Base-by-base conservation (phyloP, 805 yeast genomes). In the Barnettozyma pratensis region DNA sequence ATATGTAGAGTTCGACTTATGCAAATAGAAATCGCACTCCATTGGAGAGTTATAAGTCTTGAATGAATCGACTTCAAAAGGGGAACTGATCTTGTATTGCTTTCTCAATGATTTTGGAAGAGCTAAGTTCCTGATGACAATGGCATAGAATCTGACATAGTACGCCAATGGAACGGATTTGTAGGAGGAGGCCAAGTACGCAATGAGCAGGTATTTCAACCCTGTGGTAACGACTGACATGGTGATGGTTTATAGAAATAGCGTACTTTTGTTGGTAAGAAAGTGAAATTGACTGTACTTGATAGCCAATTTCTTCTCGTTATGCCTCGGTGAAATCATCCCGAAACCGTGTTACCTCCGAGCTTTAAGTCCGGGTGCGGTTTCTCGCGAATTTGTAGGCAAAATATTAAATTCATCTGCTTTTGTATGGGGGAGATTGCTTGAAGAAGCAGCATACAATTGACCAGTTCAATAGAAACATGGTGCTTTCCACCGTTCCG, bases 1-100 rank as follows among this genome's bases (percentile, higher is more conserved):
- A 66, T 91, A 92, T 1, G 96, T 85, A 6, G 92, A 81, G 64
- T 92, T 92, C 48, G 85, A 80, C 69, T 91, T 92, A 71, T 91
- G 98, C 42, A 89, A 58, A 61, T 88, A 88, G 70, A 87, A 77
- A 65, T 91, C 97, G 61, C 88, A 81, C 62, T 91, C 97, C 59
- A 86, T 67, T 7, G 86, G 80, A 1, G 92, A 83, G 30, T 85
- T 86, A 51, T 78, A 79, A 0, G 90, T 76, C 26, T 63, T 54
- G 54, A 70, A 70, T 11, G 62, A 57, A 1, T 71, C 60, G 40
- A 75, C 70, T 10, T 71, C 68, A 62, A 83, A 82, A 32, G 56
- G 64, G 27, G 51, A 55, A 48, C 43, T 47, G n/a, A 52, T 36
- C 50, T 56, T 41, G 12, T 47, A 42, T 25, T 34, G 11, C 4